These are phyloP conservation scores for Chaetomiaceae sp. DNA, from an alignment of 2,329 filamentous ascomycete genomes.

Conservation along the genomic window DNA sequence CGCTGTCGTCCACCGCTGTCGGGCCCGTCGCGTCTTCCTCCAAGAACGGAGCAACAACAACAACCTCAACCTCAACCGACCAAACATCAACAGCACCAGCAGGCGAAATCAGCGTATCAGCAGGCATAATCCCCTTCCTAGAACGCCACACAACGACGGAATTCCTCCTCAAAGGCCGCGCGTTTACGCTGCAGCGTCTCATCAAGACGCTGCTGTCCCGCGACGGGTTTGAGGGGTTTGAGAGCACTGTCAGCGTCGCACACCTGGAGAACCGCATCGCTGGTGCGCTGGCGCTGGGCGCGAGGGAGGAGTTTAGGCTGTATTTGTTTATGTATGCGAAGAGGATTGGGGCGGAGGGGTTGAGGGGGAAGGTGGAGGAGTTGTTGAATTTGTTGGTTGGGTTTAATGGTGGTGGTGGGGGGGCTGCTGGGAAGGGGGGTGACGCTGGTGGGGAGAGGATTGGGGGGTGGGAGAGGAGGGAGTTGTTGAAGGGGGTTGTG, in stretches of 20 bases:
- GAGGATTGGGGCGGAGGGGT: conserved; percentile 82
- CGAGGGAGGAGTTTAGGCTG: conserved; percentile 86
- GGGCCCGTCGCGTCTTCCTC: conserved; percentile 45
- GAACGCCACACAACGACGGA: conserved; percentile 95
- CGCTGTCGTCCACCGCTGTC: conserved; percentile 67
- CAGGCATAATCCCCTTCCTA: conserved; percentile 86
- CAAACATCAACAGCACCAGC: not conserved
- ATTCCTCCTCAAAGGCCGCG: conserved; percentile 82
- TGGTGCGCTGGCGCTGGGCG: conserved; percentile 76
- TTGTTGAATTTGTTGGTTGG: conserved; percentile 74
- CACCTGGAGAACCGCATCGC: conserved; percentile 94
- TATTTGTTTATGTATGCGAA: conserved; percentile 99
- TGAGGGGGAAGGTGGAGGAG: conserved; percentile 87
- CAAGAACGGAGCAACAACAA: conserved; percentile 33
- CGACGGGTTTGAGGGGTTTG: conserved; percentile 88
- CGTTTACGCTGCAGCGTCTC: conserved; percentile 84
- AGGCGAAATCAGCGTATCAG: conserved; percentile 61
- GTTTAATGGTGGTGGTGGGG: conserved; percentile 57
- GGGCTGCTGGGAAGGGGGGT: conserved; percentile 41
- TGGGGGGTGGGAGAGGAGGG: conserved; percentile 86
- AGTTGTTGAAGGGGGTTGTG: conserved; percentile 84
- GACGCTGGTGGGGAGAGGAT: conserved; percentile 60
- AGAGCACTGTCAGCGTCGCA: conserved; percentile 85
- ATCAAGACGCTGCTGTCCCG: conserved; percentile 84
- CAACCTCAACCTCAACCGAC: not conserved